Base-by-base conservation (phyloP, 2,329 filamentous ascomycete genomes). In the Aureobasidium sp. region DNA sequence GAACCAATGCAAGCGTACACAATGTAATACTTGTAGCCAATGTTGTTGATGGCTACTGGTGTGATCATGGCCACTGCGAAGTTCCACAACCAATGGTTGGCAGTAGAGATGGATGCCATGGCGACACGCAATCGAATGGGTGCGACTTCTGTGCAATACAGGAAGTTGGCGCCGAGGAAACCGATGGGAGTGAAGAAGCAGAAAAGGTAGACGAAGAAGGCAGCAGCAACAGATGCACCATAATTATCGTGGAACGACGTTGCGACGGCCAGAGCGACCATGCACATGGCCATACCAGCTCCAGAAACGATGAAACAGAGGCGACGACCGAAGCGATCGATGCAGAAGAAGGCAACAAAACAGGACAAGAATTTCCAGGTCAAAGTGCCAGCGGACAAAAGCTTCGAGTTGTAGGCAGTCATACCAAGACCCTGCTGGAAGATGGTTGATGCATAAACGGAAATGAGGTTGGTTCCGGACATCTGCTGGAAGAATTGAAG, bases 131-230 rank as follows among this genome's bases (percentile, higher is more conserved):
- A 70, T 12, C 78, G 72, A 17, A 80, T 73, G 0, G 83, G 82
- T 0, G 82, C 81, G 20, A 85, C 75, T 34, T 85, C 83, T 1
- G 82, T 80, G 63, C 81, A 82, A 71, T 85, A 86, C 23, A 85
- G 74, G 72, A 84, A 85, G 66, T 83, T 84, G 36, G 82, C 78
- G 1, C 83, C 83, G 0, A 84, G 75, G 72, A 84, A 84, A 0
- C 82, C 83, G 62, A 84, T 80, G 0, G 81, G 82, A 48, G 84
- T 80, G 71, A 85, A 85, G 66, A 80, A 82, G 71, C 84, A 82
- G 74, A 83, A 86, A 51, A 83, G 70, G 70, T 82, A 86, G 53
- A 86, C 77, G 70, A 84, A 84, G 64, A 82, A 77, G 0, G 80
- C 81, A 0, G 80, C 80, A 0, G 77, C 78, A 46, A 84, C 78